Percentiles rank a stretch among this genome's conserved stretches.
Conservation (phyloP, 129 eudicot genomes). For the Artemisia annua region DNA sequence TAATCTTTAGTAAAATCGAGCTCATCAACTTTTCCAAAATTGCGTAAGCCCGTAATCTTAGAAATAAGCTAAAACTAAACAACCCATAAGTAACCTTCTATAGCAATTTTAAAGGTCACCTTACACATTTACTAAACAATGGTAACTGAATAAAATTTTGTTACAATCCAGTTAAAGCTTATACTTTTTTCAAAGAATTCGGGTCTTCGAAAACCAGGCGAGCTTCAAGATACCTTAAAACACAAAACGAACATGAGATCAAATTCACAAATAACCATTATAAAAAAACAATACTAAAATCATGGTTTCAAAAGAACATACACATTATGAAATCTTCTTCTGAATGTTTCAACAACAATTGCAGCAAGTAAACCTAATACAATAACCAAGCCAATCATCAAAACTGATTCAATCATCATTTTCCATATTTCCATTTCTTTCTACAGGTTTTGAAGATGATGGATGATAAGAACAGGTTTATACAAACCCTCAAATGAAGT, state of each 20-base stretch:
- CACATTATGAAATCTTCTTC: slow-evolving; percentile 54
- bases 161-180: neutral
- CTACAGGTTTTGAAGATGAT: neutral
- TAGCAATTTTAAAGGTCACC: no score
- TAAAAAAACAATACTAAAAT: neutral
- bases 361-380: slow-evolving; percentile 40
- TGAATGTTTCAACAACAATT: slow-evolving; percentile 49
- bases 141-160: neutral
- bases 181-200: slow-evolving; percentile 61
- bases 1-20: no score
- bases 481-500: no score
- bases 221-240: slow-evolving; percentile 54
- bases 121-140: no score
- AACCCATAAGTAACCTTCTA: no score
- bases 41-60: no score
- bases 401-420: slow-evolving; percentile 23
- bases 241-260: neutral
- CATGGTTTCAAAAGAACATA: slow-evolving; percentile 30
- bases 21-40: no score
- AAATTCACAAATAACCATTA: neutral
- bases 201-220: slow-evolving; percentile 81
- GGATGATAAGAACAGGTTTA: neutral
- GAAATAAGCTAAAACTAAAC: no score
- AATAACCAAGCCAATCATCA: slow-evolving; percentile 33
- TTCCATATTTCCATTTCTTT: slow-evolving; percentile 28